Percentiles rank a stretch among this genome's conserved stretches.
phyloP scores from a whole-genome alignment of 495 filamentous ascomycete genomes.

The Staphylotrichum tortipilum region DNA sequence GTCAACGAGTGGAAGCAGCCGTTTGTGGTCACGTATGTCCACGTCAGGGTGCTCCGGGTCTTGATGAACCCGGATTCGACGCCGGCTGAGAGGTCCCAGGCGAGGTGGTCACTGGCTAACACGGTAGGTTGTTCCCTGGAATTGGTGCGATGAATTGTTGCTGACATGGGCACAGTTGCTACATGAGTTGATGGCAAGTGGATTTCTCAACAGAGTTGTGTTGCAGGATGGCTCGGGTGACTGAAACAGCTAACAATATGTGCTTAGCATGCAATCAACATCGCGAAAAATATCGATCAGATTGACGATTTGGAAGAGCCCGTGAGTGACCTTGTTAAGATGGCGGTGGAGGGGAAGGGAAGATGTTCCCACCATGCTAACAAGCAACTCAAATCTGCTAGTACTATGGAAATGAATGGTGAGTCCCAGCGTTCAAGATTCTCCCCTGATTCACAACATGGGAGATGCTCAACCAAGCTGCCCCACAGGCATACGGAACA shows the following conservation, averaged over 20 bases:
- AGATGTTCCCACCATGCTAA: not conserved
- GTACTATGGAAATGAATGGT: not conserved
- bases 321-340: not conserved
- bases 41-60: constrained; percentile 1
- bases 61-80: constrained; percentile 1
- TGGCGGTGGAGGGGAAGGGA: too few species aligned
- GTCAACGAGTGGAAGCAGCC: not conserved
- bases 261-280: not conserved
- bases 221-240: too few species aligned
- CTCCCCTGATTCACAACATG: too few species aligned
- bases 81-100: not conserved
- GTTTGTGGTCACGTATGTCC: not conserved
- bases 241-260: too few species aligned
- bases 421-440: too few species aligned
- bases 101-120: not conserved
- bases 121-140: not conserved
- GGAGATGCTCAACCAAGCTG: too few species aligned
- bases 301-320: not conserved
- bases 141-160: not conserved
- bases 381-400: not conserved
- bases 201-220: too few species aligned
- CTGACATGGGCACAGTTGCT: not conserved
- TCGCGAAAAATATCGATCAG: not conserved
- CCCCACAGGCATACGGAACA: not conserved
- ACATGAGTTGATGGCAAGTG: constrained; percentile 1